Conservation (phyloP, 148 eudicot species). For the Rheum nobile region DNA sequence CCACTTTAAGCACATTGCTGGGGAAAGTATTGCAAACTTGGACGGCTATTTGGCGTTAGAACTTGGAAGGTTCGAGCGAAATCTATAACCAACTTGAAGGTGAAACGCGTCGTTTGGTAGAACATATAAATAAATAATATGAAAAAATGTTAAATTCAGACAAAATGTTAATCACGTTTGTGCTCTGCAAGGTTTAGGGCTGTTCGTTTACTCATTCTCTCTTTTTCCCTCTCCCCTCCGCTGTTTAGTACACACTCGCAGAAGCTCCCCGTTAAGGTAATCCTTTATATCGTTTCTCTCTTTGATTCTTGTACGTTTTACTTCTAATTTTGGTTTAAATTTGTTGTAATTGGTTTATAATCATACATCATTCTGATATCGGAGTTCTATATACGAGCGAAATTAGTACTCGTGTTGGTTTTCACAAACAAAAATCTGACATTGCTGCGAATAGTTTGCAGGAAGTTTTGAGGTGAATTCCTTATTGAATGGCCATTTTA, state of each 20-base stretch:
- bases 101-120: not conserved
- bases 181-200: slow-evolving; percentile 3
- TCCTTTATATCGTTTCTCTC: not conserved
- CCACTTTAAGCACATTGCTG: too few relatives aligned
- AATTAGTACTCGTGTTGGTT: not conserved
- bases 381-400: not conserved
- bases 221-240: not conserved
- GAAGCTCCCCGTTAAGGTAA: not conserved
- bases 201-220: not conserved
- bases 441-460: not conserved
- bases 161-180: not conserved
- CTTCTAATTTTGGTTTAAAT: not conserved
- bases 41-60: not conserved
- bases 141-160: too few relatives aligned
- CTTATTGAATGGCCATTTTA: slow-evolving; percentile 51
- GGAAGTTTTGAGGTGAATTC: not conserved
- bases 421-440: not conserved
- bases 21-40: too few relatives aligned
- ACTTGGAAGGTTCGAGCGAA: slow-evolving; percentile 1
- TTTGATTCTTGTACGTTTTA: not conserved
- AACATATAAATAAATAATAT: too few relatives aligned
- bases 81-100: not conserved
- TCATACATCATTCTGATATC: not conserved
- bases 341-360: not conserved
- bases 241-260: not conserved